Evolutionary conservation across 2,329 filamentous ascomycete species (phyloP), one percentile per base, ranked within the genome.

Genomic region (Cladosporium sp.): DNA sequence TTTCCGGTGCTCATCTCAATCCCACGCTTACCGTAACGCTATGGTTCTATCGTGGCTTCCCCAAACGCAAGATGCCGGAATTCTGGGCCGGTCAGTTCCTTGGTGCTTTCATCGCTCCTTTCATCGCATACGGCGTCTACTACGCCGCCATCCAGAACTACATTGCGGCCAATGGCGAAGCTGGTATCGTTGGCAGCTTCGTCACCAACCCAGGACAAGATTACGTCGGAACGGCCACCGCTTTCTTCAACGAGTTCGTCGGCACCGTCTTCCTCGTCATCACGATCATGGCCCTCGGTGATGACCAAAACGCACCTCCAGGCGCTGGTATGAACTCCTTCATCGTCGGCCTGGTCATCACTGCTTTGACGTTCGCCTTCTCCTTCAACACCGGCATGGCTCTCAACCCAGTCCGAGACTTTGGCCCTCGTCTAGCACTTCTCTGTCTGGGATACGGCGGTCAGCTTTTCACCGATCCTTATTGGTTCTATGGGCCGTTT

Each of bases 61-160:
- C 84, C 0, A 81, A 83, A 68, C 73, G 78, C 13, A 83, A 84
- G 73, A 79, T 84, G 30, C 76, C 81, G 3, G 76, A 81, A 7
- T 87, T 86, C 71, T 79, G 83, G 10, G 67, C 79, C 2, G 83
- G 84, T 5, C 85, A 87, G 67, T 78, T 86, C 63, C 70, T 86
- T 0, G 84, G 80, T 2, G 84, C 83, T 0, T 81, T 87, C 54
- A 72, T 80, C 32, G 84, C 84, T 1, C 76, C 74, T n/a, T 73
- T 84, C 46, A 75, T 82, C 28, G 79, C 83, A 0, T 82, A 80
- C 66, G 78, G 77, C 2, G 64, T 83, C 25, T 83, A 79, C 70
- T 70, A 76, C 46, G 77, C 77, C 21, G 73, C 75, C 11, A 77
- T 79, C 28, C 61, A 74, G 30, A 64, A 78, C 8, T 75, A 76